phyloP scores from a whole-genome alignment of 108 stramenopile genomes.

The Skeletonema costatum region DNA sequence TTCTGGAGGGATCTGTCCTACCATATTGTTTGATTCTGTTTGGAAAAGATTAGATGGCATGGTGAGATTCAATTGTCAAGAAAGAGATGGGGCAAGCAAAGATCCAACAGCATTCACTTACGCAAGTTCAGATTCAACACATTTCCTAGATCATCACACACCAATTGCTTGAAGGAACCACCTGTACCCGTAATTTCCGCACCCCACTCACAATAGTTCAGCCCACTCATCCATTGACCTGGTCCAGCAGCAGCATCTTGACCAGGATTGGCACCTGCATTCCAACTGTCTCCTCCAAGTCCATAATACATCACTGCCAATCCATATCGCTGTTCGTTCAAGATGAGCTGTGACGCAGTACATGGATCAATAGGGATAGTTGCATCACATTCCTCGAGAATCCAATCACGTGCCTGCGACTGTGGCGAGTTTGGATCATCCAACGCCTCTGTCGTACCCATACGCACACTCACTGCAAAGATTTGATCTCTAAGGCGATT shows the following conservation, averaged over 20 bases:
- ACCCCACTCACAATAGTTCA: conserved; percentile 52
- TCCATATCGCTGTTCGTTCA: conserved; percentile 72
- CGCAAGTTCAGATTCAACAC: conserved; percentile 50
- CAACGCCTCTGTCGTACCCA: conserved; percentile 27
- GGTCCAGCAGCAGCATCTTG: conserved; percentile 11
- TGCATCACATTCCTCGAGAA: conserved; percentile 39
- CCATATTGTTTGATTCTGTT: conserved; percentile 58
- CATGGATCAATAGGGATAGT: conserved; percentile 40
- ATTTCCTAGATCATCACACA: conserved; percentile 51
- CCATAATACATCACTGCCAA: conserved; percentile 79
- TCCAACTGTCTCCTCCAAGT: conserved; percentile 70
- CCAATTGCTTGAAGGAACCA: conserved; percentile 32
- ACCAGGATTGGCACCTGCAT: conserved; percentile 45
- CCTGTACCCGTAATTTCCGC: conserved; percentile 6
- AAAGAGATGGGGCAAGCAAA: neutral
- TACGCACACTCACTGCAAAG: conserved; percentile 20
- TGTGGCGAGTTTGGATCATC: conserved; percentile 43
- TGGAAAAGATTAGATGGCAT: neutral
- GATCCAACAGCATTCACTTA: conserved; percentile 18
- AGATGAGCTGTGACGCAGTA: conserved; percentile 21
- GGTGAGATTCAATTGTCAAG: neutral
- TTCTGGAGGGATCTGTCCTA: conserved; percentile 60
- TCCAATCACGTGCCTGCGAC: conserved; percentile 39
- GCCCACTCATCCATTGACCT: conserved; percentile 38
- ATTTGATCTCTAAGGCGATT: conserved; percentile 41